These are phyloP conservation scores for Parathielavia appendiculata DNA, from an alignment of 495 filamentous ascomycete genomes.

Conservation along the genomic window DNA sequence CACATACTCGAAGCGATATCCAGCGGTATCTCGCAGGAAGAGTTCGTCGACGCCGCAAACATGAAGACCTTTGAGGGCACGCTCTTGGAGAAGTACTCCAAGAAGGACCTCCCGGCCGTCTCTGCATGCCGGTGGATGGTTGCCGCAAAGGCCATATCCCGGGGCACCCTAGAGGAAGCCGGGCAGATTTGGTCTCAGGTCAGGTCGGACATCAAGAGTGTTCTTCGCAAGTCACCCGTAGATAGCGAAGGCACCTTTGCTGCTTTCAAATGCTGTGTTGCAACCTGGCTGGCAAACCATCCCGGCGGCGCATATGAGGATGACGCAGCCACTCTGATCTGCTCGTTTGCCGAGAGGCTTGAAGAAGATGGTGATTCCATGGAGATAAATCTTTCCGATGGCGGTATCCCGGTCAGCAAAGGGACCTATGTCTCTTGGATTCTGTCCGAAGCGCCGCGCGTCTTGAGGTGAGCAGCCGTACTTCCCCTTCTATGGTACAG, in stretches of 20 bases:
- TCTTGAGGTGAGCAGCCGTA: constrained; percentile 17
- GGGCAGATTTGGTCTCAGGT: constrained; percentile 34
- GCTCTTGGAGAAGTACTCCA: constrained; percentile 16
- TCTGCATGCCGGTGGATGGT: constrained; percentile 38
- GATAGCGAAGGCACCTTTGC: constrained; percentile 32
- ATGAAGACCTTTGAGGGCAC: constrained; percentile 26
- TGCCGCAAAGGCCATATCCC: constrained; percentile 32
- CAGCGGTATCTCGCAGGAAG: constrained; percentile 41
- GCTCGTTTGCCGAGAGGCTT: constrained; percentile 35
- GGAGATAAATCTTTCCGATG: constrained; percentile 14
- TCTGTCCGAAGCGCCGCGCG: constrained; percentile 16
- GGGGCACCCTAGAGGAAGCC: constrained; percentile 33
- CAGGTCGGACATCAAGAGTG: constrained; percentile 30
- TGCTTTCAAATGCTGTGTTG: constrained; percentile 40
- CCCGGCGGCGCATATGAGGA: constrained; percentile 33
- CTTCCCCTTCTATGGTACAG: background rate
- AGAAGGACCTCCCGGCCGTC: constrained; percentile 22
- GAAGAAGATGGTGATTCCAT: constrained; percentile 12
- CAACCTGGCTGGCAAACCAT: constrained; percentile 35
- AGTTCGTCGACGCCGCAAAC: constrained; percentile 35
- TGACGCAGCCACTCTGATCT: constrained; percentile 30
- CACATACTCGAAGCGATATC: constrained; percentile 48
- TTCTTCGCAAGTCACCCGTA: constrained; percentile 31
- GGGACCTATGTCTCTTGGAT: constrained; percentile 26
- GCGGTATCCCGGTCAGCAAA: constrained; percentile 20